Evolutionary conservation across 2,329 filamentous ascomycete species (phyloP), one percentile per base, ranked within the genome.

Genomic region (Talaromyces rugulosus): DNA sequence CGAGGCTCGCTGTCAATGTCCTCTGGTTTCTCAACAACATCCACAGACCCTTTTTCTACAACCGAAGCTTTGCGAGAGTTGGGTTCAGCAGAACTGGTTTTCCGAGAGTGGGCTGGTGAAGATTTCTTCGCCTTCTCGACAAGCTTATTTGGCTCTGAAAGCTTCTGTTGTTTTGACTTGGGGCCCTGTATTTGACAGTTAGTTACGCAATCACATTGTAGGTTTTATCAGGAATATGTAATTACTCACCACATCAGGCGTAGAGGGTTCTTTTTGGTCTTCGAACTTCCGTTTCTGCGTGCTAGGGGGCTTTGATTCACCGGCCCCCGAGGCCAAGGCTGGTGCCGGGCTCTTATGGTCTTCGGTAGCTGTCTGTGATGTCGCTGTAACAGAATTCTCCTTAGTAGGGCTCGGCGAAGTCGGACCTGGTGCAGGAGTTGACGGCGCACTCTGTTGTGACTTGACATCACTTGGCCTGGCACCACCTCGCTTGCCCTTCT

Each of bases 401-500:
- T 28, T 53, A 2, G 50, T 23, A 55, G 64, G 58, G 44, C 66
- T 44, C 30, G 67, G 62, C 36, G 66, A 58, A 30, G 68, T 69
- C 18, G 72, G 67, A 2, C 70, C 71, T 23, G 66, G 65, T 53
- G 71, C 70, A 42, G 71, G 69, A 40, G 64, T 64, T 7, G 63
- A 62, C 28, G 64, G 56, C 18, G 62, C 62, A 54, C 62, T 63
- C 14, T 40, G 52, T 52, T 82, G 82, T 14, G 76, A 71, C 63
- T 80, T 80, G 40, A 78, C 74, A 66, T 94, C 90, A 72, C 88
- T 92, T 65, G 85, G 84, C 77, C 89, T 90, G 23, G 79, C 83
- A 63, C 77, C 80, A 56, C 75, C 80, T 72, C 87, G 89, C 68
- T 89, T 86, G 55, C 85, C 84, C 71, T 74, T 80, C 67, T 81